These are phyloP conservation scores for Beta corolliflora DNA, from an alignment of 179 eudicot genomes.

Conservation along the genomic window DNA sequence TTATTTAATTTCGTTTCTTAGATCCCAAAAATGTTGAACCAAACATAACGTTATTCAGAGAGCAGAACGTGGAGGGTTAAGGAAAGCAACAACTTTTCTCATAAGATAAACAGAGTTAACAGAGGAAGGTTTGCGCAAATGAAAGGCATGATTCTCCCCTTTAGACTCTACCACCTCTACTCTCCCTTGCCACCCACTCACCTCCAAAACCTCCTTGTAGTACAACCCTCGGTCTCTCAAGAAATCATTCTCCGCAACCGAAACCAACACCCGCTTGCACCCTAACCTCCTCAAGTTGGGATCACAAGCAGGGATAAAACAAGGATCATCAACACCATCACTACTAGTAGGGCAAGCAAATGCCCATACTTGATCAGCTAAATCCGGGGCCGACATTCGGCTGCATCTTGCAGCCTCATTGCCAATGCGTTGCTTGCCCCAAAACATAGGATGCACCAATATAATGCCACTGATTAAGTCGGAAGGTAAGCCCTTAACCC, in stretches of 20 bases:
- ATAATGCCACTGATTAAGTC: background rate
- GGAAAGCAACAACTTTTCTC: slow-evolving; percentile 1
- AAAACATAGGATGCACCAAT: background rate
- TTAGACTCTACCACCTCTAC: slow-evolving; percentile 7
- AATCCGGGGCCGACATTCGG: background rate
- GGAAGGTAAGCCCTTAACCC: background rate
- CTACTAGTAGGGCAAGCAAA: background rate
- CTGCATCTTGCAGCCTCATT: background rate
- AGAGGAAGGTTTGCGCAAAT: background rate
- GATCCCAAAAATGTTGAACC: too few species aligned
- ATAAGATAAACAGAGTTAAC: background rate
- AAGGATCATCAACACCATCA: background rate
- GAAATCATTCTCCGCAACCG: background rate
- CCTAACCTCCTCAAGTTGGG: background rate
- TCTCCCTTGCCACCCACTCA: slow-evolving; percentile 12
- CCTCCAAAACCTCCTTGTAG: background rate
- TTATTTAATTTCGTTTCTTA: too few species aligned
- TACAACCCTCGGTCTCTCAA: background rate
- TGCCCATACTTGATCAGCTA: background rate
- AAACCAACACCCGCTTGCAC: slow-evolving; percentile 3
- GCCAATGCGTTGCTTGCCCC: slow-evolving; percentile 6
- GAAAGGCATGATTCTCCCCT: slow-evolving; percentile 9
- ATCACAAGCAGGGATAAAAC: background rate
- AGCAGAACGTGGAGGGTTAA: background rate
- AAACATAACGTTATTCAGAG: background rate